A percentile compares a stretch with the other conserved stretches of the same genome.
Evolutionary conservation across 768 basidiomycete genomes (phyloP).

Genomic region (Gymnopilus dilepis): DNA sequence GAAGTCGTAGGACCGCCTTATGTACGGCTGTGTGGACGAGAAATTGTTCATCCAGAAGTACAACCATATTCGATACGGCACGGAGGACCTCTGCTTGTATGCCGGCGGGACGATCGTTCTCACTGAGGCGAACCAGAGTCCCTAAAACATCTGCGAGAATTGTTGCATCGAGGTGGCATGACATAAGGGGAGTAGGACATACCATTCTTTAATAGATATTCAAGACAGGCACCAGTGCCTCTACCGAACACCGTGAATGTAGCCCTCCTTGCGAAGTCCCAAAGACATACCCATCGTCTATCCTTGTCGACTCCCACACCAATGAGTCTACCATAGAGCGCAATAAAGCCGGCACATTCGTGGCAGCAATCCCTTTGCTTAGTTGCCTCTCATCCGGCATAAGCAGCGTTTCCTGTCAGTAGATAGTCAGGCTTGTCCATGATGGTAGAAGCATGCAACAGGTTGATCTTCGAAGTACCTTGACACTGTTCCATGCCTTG

Average conservation of each 20-base stretch:
- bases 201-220: conserved; percentile 92
- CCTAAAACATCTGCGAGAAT: conserved; percentile 73
- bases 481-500: conserved; percentile 75
- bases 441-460: neutral
- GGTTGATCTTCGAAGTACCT: conserved; percentile 46
- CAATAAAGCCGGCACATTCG: conserved; percentile 78
- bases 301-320: conserved; percentile 82
- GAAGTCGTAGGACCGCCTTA: conserved; percentile 81
- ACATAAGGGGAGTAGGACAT: conserved; percentile 21
- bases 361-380: conserved; percentile 77
- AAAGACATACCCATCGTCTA: conserved; percentile 82
- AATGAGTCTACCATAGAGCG: conserved; percentile 84
- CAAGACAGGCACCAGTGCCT: conserved; percentile 86
- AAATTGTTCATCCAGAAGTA: conserved; percentile 91
- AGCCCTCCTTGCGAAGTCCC: conserved; percentile 4
- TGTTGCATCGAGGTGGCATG: neutral
- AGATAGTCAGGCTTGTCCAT: neutral
- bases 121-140: conserved; percentile 84
- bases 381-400: conserved; percentile 92
- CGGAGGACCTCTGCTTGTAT: conserved; percentile 89
- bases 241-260: conserved; percentile 43
- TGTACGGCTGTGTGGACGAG: conserved; percentile 92
- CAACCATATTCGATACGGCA: conserved; percentile 88
- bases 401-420: conserved; percentile 72
- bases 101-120: conserved; percentile 85